These are phyloP conservation scores for Huntiella moniliformis DNA, from an alignment of 2,329 filamentous ascomycete genomes.

Conservation along the genomic window DNA sequence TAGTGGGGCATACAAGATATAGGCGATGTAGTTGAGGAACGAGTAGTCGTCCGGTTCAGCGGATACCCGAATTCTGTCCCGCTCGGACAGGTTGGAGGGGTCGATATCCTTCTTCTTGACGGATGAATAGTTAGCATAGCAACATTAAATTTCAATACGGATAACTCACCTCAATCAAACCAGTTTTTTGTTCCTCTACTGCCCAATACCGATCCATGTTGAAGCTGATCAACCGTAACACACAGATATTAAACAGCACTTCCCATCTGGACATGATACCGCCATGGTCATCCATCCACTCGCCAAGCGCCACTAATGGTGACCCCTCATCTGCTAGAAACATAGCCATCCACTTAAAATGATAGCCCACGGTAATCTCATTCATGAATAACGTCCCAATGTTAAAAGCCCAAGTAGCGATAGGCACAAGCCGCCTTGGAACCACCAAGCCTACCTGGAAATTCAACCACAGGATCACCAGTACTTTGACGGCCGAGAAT, in stretches of 20 bases:
- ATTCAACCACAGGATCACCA: slow-evolving; percentile 64
- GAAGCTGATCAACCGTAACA: slow-evolving; percentile 84
- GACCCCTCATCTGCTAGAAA: slow-evolving; percentile 17
- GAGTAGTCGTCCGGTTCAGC: slow-evolving; percentile 52
- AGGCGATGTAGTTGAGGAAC: slow-evolving; percentile 77
- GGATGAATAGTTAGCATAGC: slow-evolving; percentile 36
- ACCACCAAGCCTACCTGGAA: slow-evolving; percentile 58
- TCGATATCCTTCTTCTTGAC: slow-evolving; percentile 96
- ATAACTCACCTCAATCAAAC: slow-evolving; percentile 52
- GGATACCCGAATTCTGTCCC: slow-evolving; percentile 64
- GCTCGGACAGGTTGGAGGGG: slow-evolving; percentile 67
- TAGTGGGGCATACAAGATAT: slow-evolving; percentile 76
- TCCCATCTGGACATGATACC: slow-evolving; percentile 87
- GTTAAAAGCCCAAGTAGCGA: slow-evolving; percentile 78
- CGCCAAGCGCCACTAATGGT: slow-evolving; percentile 39
- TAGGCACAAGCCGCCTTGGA: slow-evolving; percentile 51
- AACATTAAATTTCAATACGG: background rate
- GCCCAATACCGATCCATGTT: slow-evolving; percentile 97
- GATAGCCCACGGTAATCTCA: slow-evolving; percentile 65
- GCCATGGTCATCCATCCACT: slow-evolving; percentile 57
- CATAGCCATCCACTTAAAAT: slow-evolving; percentile 41
- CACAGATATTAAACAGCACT: slow-evolving; percentile 91
- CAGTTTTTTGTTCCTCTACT: slow-evolving; percentile 39
- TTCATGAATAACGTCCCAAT: slow-evolving; percentile 74
- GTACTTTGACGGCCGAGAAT: slow-evolving; percentile 64